Percentiles rank a stretch among this genome's conserved stretches.
Evolutionary conservation across 192 early-diverging fungal species (phyloP).

Genomic region (Martensiomyces pterosporus): DNA sequence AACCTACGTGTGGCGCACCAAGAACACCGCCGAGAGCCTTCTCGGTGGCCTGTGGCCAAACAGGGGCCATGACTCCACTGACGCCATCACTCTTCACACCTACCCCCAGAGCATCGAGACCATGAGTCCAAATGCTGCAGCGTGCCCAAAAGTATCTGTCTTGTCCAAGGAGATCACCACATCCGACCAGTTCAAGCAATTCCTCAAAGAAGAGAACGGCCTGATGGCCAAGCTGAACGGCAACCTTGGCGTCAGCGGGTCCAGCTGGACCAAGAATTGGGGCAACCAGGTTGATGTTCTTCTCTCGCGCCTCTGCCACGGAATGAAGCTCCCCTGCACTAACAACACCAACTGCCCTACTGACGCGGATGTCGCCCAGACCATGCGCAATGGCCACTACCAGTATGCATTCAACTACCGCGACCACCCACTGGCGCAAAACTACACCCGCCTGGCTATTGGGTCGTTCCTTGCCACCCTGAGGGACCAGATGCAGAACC

Average conservation of each 20-base stretch:
- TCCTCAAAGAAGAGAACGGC: constrained; percentile 29
- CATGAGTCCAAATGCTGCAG: constrained; percentile 37
- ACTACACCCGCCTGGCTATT: constrained; percentile 27
- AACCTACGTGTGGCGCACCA: constrained; percentile 60
- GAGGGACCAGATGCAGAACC: constrained; percentile 27
- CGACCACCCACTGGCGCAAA: constrained; percentile 25
- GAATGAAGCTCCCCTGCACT: constrained; percentile 21
- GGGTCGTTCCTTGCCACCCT: constrained; percentile 50
- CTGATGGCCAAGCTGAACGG: constrained; percentile 31
- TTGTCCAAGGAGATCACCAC: constrained; percentile 4
- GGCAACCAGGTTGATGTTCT: constrained; percentile 38
- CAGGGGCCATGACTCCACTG: constrained; percentile 11
- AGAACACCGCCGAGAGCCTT: constrained; percentile 50
- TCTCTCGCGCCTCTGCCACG: constrained; percentile 39
- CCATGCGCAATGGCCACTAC: constrained; percentile 31
- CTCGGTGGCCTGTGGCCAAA: constrained; percentile 49
- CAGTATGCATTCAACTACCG: constrained; percentile 30
- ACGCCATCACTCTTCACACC: constrained; percentile 43
- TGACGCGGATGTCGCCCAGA: constrained; percentile 30
- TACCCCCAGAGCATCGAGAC: constrained; percentile 50
- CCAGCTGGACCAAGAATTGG: constrained; percentile 20
- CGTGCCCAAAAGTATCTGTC: constrained; percentile 32
- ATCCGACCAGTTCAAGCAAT: constrained; percentile 27
- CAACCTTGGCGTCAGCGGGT: constrained; percentile 25
- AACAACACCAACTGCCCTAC: constrained; percentile 19